Evolutionary conservation across 1,284 basidiomycete species (phyloP), one percentile per base, ranked within the genome.

Genomic region (Cryptococcus maquisensis): DNA sequence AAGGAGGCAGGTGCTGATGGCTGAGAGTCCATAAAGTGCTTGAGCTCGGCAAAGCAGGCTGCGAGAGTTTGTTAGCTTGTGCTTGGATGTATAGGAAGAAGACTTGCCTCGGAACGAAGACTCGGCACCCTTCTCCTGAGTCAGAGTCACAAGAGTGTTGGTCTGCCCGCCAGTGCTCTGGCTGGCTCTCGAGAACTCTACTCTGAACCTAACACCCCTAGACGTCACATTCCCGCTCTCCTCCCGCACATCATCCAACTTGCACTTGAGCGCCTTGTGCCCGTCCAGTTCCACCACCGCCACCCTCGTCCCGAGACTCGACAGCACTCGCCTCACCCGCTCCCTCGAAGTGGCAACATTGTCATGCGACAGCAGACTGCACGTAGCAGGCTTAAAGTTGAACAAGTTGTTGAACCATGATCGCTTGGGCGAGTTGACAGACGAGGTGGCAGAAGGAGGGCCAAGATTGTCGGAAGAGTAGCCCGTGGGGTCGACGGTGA

Each of bases 351-450:
- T 68, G 35, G 63, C 61, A 47, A 75, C 67, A 52, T 69, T 73
- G 46, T 72, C 66, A 40, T 63, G 63, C 12, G 71, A 73, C 50
- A 70, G 60, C 32, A 78, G 57, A 4, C 70, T 73, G 72, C 84
- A 85, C 15, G 79, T 81, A 16, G 83, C 79, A 0, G 88, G 84
- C 67, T 86, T 90, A 79, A 90, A 86, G 68, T 85, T 87, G 82
- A 97, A 95, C 45, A 96, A 81, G 60, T 86, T 88, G 50, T 85
- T 84, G 62, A 98, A 85, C 94, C 94, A 97, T 54, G 83, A 84
- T 47, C 87, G 83, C 72, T 86, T 88, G 37, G 69, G 68, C 45
- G 63, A 67, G 32, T 26, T 52, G 18, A 4, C 51, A 26, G 36
- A 37, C 46, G 57, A 61, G 7, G 61, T 57, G 13, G 55, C 41